Percentiles rank a stretch among this genome's conserved stretches.
Evolutionary conservation across 495 filamentous ascomycete genomes (phyloP).

Genomic region (Hypoxylon fragiforme): DNA sequence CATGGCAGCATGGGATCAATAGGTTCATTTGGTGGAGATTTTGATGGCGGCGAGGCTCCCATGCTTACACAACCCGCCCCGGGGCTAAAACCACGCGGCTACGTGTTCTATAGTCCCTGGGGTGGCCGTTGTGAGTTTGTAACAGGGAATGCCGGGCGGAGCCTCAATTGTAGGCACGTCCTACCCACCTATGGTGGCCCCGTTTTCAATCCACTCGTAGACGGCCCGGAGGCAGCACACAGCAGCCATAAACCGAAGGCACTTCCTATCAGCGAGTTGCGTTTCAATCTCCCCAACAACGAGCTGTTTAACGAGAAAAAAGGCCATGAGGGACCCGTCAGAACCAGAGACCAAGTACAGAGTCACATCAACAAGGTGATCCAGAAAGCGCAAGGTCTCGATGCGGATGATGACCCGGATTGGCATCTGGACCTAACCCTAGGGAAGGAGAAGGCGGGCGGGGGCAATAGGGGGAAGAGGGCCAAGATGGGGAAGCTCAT

Average conservation of each 20-base stretch:
- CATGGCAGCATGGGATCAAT: conserved; percentile 42
- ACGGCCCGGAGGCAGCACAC: conserved; percentile 39
- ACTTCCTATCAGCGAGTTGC: conserved; percentile 76
- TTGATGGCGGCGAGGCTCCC: conserved; percentile 35
- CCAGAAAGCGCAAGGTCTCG: conserved; percentile 34
- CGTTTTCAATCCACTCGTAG: conserved; percentile 46
- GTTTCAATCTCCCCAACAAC: conserved; percentile 77
- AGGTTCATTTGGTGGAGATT: conserved; percentile 41
- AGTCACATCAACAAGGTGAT: conserved; percentile 44
- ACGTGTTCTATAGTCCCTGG: conserved; percentile 82
- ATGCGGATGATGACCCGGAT: conserved; percentile 40
- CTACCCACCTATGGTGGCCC: conserved; percentile 46
- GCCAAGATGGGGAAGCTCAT: conserved; percentile 94
- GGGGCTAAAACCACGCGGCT: conserved; percentile 53
- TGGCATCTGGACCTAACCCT: conserved; percentile 66
- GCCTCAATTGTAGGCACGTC: conserved; percentile 77
- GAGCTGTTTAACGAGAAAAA: conserved; percentile 37
- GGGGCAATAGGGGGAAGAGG: conserved; percentile 78
- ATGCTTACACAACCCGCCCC: conserved; percentile 49
- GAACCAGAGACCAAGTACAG: conserved; percentile 39
- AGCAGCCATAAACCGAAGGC: conserved; percentile 33
- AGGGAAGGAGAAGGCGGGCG: conserved; percentile 75
- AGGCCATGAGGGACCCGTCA: conserved; percentile 24
- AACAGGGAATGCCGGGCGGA: conserved; percentile 71
- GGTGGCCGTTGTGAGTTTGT: conserved; percentile 80